Conservation (phyloP, 306 rosid genomes). For the Cicer arietinum region DNA sequence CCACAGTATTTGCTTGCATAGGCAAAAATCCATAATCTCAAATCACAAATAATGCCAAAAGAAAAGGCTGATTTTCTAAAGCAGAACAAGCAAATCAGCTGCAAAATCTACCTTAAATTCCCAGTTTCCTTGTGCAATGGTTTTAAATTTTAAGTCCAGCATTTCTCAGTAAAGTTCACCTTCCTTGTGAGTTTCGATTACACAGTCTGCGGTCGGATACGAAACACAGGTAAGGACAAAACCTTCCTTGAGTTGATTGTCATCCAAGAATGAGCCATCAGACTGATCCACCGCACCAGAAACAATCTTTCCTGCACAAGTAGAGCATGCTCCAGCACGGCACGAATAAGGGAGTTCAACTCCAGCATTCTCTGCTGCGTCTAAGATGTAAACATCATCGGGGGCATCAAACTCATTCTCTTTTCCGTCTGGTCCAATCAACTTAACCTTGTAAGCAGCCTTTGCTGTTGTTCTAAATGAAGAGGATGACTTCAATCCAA, state of each 20-base stretch:
- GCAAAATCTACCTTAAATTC: conserved; percentile 30
- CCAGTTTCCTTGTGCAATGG: conserved; percentile 5
- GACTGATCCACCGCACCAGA: conserved; percentile 77
- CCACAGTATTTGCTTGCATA: conserved; percentile 35
- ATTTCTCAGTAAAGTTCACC: conserved; percentile 63
- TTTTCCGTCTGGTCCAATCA: conserved; percentile 66
- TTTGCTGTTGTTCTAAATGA: conserved; percentile 60
- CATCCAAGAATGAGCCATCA: conserved; percentile 82
- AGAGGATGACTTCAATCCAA: conserved; percentile 67
- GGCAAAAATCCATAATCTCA: conserved; percentile 37
- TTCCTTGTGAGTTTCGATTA: conserved; percentile 88
- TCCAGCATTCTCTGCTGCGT: conserved; percentile 81
- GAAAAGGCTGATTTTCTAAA: conserved; percentile 3
- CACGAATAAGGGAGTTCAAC: conserved; percentile 84
- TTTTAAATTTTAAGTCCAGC: conserved; percentile 7
- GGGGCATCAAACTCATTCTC: conserved; percentile 77
- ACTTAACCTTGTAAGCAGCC: conserved; percentile 77
- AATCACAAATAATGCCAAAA: conserved; percentile 36
- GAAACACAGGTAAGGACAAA: conserved; percentile 72
- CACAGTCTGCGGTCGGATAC: conserved; percentile 72
- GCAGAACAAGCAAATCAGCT: conserved; percentile 39
- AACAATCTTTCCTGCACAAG: conserved; percentile 73
- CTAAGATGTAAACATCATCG: conserved; percentile 72
- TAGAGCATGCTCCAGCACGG: conserved; percentile 89
- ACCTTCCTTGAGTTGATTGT: conserved; percentile 61